These are phyloP conservation scores for Tetracladium maxilliforme DNA, from an alignment of 2,329 filamentous ascomycete species.

Conservation along the genomic window DNA sequence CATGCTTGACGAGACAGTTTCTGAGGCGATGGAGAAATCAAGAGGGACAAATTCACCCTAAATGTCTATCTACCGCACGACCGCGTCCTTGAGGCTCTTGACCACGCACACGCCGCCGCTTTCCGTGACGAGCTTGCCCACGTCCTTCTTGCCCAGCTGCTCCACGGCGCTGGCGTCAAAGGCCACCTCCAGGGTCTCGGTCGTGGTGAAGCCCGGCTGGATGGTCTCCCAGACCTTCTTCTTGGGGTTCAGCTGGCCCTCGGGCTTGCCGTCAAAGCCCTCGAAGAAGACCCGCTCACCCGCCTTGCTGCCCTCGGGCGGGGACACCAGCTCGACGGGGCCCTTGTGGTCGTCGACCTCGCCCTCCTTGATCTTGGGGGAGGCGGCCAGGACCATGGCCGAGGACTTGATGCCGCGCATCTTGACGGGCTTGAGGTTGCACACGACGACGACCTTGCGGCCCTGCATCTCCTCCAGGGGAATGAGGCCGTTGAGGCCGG, in stretches of 20 bases:
- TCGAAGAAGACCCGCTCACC: conserved; percentile 89
- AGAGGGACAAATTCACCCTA: too few relatives aligned
- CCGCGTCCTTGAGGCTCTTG: conserved; percentile 62
- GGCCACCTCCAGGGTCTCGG: conserved; percentile 61
- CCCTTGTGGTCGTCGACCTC: conserved; percentile 76
- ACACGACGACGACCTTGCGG: conserved; percentile 88
- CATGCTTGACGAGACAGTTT: too few relatives aligned
- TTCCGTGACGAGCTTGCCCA: conserved; percentile 59
- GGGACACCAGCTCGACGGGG: conserved; percentile 81
- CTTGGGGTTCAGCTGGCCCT: conserved; percentile 92
- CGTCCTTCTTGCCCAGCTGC: conserved; percentile 55
- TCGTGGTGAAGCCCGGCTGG: conserved; percentile 93
- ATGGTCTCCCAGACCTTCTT: conserved; percentile 99
- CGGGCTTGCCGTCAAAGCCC: conserved; percentile 85
- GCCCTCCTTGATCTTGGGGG: conserved; percentile 67
- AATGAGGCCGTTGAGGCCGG: conserved; percentile 82
- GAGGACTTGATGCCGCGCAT: conserved; percentile 79
- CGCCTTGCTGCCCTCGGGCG: conserved; percentile 63
- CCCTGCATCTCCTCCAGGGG: conserved; percentile 94
- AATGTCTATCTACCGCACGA: conserved; percentile 63
- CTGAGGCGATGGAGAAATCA: too few relatives aligned
- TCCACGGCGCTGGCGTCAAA: conserved; percentile 73
- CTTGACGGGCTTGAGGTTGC: conserved; percentile 97
- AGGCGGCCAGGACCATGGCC: conserved; percentile 93
- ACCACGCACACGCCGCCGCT: conserved; percentile 73